Evolutionary conservation across 345 rosid species (phyloP), one percentile per base, ranked within the genome.

Genomic region (Euphorbia peplus): DNA sequence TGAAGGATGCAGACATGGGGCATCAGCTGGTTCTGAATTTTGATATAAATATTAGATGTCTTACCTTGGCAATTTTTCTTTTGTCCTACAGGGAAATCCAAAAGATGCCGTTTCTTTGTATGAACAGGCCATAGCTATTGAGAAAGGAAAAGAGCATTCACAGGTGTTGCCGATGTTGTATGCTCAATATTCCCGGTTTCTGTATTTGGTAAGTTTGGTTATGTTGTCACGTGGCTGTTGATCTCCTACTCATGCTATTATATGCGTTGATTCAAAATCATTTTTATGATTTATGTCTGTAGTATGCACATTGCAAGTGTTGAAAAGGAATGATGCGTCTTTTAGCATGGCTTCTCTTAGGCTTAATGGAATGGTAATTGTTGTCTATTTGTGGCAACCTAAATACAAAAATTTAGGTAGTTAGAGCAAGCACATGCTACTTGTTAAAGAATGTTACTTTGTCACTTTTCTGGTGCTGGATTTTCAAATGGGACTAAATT

Each of bases 111-210:
- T 82, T 70, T 83, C 89, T 6, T 70, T 90, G 70, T 95, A 90
- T 69, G 98, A 95, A 68, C 98, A 95, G 74, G 88, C 95, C 39
- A 92, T 87, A 76, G 88, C 99, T 69, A 87, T 92, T 80, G 99
- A 95, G 71, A 95, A 90, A 79, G 99, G 91, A 35, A 92, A 90
- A 86, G 98, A 92, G 66, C 86, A 87, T 72, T 90, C 97, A 12
- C 85, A 82, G 76, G 71, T 84, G 61, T 76, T 95, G 67, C 92
- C 96, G 3, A 83, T 90, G 76, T 63, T 92, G 69, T 90, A 88
- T 83, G 97, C 97, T 57, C 99, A 90, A 68, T 95, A 87, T 70
- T 75, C 96, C 15, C 86, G 96, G 28, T 95, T 95, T 75, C 28
- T 80, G 9, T 83, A 82, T 75, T 68, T 90, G 97, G 99, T 95